These are phyloP conservation scores for Carex littledalei DNA, from an alignment of 176 grass and related monocot species.

Conservation along the genomic window DNA sequence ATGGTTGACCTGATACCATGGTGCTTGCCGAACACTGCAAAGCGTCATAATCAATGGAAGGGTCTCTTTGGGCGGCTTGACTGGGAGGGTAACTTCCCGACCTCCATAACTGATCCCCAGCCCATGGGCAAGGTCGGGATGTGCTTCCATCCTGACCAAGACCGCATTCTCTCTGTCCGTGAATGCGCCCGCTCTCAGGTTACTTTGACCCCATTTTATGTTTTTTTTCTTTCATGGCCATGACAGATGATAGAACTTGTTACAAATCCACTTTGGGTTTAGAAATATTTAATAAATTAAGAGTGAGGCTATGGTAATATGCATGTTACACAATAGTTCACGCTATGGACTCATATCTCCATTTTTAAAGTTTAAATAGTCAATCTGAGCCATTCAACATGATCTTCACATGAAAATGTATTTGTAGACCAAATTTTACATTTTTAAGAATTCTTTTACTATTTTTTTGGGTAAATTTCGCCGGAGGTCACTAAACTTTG, in stretches of 20 bases:
- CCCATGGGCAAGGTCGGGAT: slow-evolving; percentile 97
- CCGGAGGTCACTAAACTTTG: too few relatives aligned
- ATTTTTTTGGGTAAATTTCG: too few relatives aligned
- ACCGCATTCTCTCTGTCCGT: slow-evolving; percentile 76
- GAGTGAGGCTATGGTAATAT: too few relatives aligned
- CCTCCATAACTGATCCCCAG: slow-evolving; percentile 90
- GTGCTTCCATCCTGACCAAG: slow-evolving; percentile 96
- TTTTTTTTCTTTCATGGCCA: neutral
- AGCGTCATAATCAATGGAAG: slow-evolving; percentile 99
- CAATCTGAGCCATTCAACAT: too few relatives aligned
- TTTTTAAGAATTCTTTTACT: too few relatives aligned
- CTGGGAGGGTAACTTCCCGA: slow-evolving; percentile 98
- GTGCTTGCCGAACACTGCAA: slow-evolving; percentile 97
- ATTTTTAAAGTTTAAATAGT: too few relatives aligned
- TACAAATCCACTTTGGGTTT: neutral
- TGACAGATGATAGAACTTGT: neutral
- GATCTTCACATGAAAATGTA: too few relatives aligned
- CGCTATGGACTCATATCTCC: too few relatives aligned
- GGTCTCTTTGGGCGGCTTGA: slow-evolving; percentile 88
- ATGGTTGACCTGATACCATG: slow-evolving; percentile 89
- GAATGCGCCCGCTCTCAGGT: slow-evolving; percentile 92
- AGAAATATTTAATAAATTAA: neutral
- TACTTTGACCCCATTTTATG: neutral
- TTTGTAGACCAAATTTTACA: too few relatives aligned
- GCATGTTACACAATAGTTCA: too few relatives aligned